These are phyloP conservation scores for Colletotrichum lentis DNA, from an alignment of 2,329 filamentous ascomycete species.

Conservation along the genomic window DNA sequence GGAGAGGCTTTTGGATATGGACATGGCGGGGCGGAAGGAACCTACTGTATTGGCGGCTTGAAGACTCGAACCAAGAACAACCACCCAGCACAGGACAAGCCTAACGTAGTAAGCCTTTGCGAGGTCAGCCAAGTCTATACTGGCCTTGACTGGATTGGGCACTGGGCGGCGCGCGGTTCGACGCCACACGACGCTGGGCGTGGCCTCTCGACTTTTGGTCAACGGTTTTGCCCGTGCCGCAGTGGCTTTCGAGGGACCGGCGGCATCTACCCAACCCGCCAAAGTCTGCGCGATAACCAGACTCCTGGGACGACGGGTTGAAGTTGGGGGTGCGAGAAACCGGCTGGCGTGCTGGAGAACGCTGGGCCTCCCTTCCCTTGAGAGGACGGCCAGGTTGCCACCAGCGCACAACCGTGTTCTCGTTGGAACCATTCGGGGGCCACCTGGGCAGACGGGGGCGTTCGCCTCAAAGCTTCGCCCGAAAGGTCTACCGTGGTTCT, in stretches of 20 bases:
- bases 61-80: neutral
- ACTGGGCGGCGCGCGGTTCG: neutral
- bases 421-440: conserved; percentile 7
- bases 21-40: conserved; percentile 22
- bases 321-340: neutral
- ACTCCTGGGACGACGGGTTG: conserved; percentile 30
- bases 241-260: conserved; percentile 33
- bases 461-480: conserved; percentile 34
- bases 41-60: neutral
- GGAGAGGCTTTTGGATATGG: conserved; percentile 21
- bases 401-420: neutral
- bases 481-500: neutral
- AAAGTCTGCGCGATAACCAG: conserved; percentile 27
- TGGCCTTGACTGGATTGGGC: neutral
- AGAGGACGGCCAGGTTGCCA: conserved; percentile 6
- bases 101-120: neutral
- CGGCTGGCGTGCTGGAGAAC: neutral
- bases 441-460: conserved; percentile 10
- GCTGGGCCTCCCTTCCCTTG: neutral
- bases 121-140: conserved; percentile 21
- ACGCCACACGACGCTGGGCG: neutral
- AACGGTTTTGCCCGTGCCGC: conserved; percentile 33
- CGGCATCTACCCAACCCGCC: conserved; percentile 30
- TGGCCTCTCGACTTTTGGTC: neutral
- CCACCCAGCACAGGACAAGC: neutral